Evolutionary conservation across 805 yeast species (phyloP), one percentile per base, ranked within the genome.

Genomic region (Myxozyma vanderwaltii): DNA sequence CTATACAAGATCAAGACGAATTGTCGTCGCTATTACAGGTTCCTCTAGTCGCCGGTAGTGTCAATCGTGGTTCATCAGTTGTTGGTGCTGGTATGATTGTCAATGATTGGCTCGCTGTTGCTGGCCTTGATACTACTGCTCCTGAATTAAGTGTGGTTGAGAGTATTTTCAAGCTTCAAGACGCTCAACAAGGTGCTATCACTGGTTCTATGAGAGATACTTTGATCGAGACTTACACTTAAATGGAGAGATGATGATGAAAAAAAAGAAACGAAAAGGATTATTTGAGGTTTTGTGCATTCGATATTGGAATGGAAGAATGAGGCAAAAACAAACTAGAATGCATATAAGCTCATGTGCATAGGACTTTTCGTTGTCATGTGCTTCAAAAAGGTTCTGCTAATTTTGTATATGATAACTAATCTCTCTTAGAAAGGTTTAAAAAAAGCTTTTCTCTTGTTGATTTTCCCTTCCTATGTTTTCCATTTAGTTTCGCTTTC

Each of bases 21-120:
- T 81, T 94, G 68, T 89, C 96, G 6, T 90, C 97, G 48, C 81
- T 94, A 73, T 81, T 94, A 70, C 99, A 94, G 78, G 96, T 94
- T 43, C 99, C 99, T 56, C 81, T 94, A 65, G 99, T 94, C 50
- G 99, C 99, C 5, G 99, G 99, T 75, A 91, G 97, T 40, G 91
- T 94, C 60, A 94, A 94, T 80, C 86, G 99, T 76, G 99, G 99
- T 76, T 89, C 97, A 29, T 77, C 96, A 3, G 97, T 92, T 51
- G 96, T 94, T 62, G 99, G 99, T 71, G 98, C 97, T 48, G 99
- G 99, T 68, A 85, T 94, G 85, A 98, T 94, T 55, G 99, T 91
- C 54, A 94, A 94, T 74, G 99, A 94, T 78, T 94, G 97, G 95
- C 79, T 92, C 67, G 95, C 98, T 31, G 98, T 95, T 44, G 81